These are phyloP conservation scores for Pichia sp. DNA, from an alignment of 1,139 yeast species.

Conservation along the genomic window DNA sequence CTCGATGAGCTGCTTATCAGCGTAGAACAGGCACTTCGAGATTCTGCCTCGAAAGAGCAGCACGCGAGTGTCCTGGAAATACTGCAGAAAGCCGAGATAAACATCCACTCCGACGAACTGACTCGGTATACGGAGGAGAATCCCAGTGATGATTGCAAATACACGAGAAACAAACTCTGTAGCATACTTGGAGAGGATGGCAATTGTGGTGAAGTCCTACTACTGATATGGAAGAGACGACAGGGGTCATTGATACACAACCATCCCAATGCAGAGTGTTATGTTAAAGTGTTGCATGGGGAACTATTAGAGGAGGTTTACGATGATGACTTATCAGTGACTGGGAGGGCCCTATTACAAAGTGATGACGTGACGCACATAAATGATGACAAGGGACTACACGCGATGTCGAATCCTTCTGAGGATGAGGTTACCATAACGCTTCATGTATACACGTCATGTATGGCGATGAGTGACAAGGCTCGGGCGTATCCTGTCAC, in stretches of 20 bases:
- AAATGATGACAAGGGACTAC: conserved; percentile 60
- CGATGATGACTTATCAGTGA: too few relatives aligned
- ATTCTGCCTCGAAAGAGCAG: too few relatives aligned
- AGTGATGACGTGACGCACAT: conserved; percentile 37
- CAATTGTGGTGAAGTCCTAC: conserved; percentile 50
- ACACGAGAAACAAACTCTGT: conserved; percentile 44
- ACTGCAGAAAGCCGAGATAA: too few relatives aligned
- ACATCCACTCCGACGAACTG: conserved; percentile 40
- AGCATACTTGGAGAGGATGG: too few relatives aligned
- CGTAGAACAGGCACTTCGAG: too few relatives aligned
- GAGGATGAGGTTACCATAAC: conserved; percentile 49
- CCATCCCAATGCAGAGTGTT: conserved; percentile 71
- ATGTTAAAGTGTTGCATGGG: conserved; percentile 61
- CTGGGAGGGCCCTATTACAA: background rate
- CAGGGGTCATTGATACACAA: conserved; percentile 63
- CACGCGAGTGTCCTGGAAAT: too few relatives aligned
- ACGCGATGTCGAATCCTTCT: conserved; percentile 46
- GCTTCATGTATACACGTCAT: conserved; percentile 55
- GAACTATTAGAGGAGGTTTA: conserved; percentile 28
- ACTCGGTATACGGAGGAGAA: conserved; percentile 23
- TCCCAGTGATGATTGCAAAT: conserved; percentile 40
- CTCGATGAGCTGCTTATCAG: too few relatives aligned
- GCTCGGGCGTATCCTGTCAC: too few relatives aligned
- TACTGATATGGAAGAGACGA: conserved; percentile 71
- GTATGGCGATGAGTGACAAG: too few relatives aligned